These are phyloP conservation scores for Tetragonia tetragonoides DNA, from an alignment of 148 eudicot genomes.

Conservation along the genomic window DNA sequence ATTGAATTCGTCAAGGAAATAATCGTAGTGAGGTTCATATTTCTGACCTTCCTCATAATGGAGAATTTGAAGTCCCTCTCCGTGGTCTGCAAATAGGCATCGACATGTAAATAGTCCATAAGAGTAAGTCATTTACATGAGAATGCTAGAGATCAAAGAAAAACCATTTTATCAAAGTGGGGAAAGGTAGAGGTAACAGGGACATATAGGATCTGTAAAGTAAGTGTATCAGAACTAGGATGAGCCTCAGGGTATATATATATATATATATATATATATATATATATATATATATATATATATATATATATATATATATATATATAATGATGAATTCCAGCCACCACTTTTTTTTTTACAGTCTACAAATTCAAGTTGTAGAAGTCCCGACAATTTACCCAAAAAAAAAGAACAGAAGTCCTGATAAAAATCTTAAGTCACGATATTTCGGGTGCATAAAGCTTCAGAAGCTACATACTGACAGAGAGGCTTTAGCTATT, in stretches of 20 bases:
- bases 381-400: background rate
- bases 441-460: background rate
- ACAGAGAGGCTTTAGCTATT: background rate
- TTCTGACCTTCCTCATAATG: constrained; percentile 77
- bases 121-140: background rate
- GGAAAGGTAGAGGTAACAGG: background rate
- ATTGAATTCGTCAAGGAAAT: constrained; percentile 66
- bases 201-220: background rate
- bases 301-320: no score
- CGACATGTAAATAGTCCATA: background rate
- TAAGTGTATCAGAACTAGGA: background rate
- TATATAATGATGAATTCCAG: background rate
- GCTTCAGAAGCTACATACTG: background rate
- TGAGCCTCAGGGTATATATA: background rate
- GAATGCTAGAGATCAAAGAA: background rate
- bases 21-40: constrained; percentile 73
- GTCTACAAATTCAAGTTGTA: background rate
- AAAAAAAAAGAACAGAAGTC: background rate
- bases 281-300: no score
- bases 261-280: no score
- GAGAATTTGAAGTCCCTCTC: constrained; percentile 76
- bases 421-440: background rate
- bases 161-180: background rate
- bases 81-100: constrained; percentile 38
- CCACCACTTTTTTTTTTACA: background rate